Conservation (phyloP, 2,329 filamentous ascomycete species). For the Biscogniauxia sp. region DNA sequence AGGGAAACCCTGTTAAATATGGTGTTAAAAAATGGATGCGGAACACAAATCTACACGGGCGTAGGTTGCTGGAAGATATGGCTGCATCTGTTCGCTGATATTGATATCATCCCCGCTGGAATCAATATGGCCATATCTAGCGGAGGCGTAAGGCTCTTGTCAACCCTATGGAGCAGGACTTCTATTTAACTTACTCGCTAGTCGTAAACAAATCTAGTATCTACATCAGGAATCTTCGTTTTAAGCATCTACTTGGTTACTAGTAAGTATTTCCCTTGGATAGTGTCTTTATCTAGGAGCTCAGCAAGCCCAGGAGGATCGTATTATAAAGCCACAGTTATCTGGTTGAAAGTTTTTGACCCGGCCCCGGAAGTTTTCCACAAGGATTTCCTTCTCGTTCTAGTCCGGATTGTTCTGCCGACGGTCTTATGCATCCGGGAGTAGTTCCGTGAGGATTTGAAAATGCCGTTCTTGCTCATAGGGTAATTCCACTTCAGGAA, state of each 20-base stretch:
- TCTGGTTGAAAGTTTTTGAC: constrained; percentile 7
- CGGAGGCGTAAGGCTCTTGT: not conserved
- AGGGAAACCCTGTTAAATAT: constrained; percentile 7
- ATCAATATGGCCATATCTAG: constrained; percentile 7
- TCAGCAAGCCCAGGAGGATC: constrained; percentile 4
- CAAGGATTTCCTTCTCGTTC: constrained; percentile 2
- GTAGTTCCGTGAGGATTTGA: constrained; percentile 11
- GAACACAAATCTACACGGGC: constrained; percentile 4
- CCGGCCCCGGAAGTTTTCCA: constrained; percentile 3
- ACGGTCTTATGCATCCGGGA: constrained; percentile 4
- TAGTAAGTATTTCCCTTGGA: constrained; percentile 7
- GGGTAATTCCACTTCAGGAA: constrained; percentile 10
- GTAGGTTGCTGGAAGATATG: constrained; percentile 5
- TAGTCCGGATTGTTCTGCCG: constrained; percentile 5
- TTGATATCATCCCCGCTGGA: constrained; percentile 2
- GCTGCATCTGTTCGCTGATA: constrained; percentile 5
- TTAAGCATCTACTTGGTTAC: constrained; percentile 8
- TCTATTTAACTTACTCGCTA: constrained; percentile 4
- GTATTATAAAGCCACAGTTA: constrained; percentile 6
- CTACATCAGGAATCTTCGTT: constrained; percentile 3
- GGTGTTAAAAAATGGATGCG: constrained; percentile 2
- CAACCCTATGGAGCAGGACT: not conserved
- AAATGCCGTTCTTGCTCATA: constrained; percentile 10
- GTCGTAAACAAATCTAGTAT: constrained; percentile 6
- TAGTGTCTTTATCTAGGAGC: constrained; percentile 1